Evolutionary conservation across 2,329 filamentous ascomycete species (phyloP).

Genomic region (Colletotrichum incanum): DNA sequence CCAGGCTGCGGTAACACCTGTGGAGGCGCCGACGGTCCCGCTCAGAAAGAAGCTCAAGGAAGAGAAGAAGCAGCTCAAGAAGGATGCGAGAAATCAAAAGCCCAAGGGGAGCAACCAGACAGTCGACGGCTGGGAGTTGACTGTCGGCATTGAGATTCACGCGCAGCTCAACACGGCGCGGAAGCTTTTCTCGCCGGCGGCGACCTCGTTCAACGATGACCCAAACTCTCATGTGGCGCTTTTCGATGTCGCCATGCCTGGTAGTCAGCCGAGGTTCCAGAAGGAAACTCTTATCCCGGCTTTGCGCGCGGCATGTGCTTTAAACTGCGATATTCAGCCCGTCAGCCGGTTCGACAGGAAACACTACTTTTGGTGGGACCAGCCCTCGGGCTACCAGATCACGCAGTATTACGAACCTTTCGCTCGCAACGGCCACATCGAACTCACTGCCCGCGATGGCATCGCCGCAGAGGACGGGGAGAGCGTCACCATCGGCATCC

Average conservation of each 20-base stretch:
- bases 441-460: constrained; percentile 81
- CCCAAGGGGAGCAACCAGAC: constrained; percentile 65
- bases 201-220: constrained; percentile 74
- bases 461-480: constrained; percentile 82
- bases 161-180: constrained; percentile 90
- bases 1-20: constrained; percentile 44
- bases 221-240: constrained; percentile 91
- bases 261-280: constrained; percentile 90
- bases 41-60: constrained; percentile 83
- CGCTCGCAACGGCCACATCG: constrained; percentile 80
- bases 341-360: constrained; percentile 93
- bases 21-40: constrained; percentile 58
- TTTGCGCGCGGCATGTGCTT: constrained; percentile 87
- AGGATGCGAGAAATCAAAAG: constrained; percentile 68
- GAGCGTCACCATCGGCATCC: constrained; percentile 83
- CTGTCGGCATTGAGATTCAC: constrained; percentile 97
- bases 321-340: constrained; percentile 84
- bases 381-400: constrained; percentile 96
- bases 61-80: constrained; percentile 79
- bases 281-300: constrained; percentile 87
- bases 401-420: constrained; percentile 92
- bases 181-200: constrained; percentile 89
- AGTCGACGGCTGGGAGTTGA: constrained; percentile 87
- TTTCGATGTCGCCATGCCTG: constrained; percentile 92
- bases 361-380: constrained; percentile 99